Evolutionary conservation across 2,329 filamentous ascomycete genomes (phyloP).

Genomic region (Chrysoporthe deuterocubensis): DNA sequence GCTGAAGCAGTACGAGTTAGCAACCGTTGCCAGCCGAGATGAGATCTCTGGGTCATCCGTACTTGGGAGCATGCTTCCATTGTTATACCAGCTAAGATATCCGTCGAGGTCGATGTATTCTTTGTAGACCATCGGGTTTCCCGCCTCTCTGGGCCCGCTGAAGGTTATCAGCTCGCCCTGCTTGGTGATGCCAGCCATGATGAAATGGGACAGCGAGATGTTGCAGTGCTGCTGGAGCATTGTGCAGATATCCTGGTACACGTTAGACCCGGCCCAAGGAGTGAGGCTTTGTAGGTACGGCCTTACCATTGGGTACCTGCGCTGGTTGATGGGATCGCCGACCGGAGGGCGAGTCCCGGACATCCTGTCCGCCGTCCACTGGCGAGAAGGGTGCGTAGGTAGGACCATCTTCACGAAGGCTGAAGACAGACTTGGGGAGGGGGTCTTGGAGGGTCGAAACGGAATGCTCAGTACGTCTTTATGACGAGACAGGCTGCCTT

Average conservation of each 20-base stretch:
- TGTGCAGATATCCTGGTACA: constrained; percentile 51
- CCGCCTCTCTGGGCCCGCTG: constrained; percentile 44
- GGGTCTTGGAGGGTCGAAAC: not conserved
- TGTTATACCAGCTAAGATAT: constrained; percentile 27
- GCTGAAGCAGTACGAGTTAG: constrained; percentile 10
- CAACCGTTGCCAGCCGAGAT: not conserved
- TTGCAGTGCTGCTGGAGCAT: constrained; percentile 57
- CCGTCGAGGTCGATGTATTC: constrained; percentile 31
- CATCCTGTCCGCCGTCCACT: constrained; percentile 26
- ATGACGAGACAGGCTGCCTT: constrained; percentile 8
- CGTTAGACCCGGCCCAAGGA: constrained; percentile 7
- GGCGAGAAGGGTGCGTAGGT: constrained; percentile 22
- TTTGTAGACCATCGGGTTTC: constrained; percentile 32
- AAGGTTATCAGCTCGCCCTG: constrained; percentile 52
- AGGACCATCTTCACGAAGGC: constrained; percentile 22
- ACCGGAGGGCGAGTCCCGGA: constrained; percentile 20
- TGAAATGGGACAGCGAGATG: constrained; percentile 56
- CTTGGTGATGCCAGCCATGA: constrained; percentile 55
- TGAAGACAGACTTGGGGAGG: not conserved
- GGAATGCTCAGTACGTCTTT: not conserved
- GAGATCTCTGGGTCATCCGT: constrained; percentile 29
- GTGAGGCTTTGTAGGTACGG: not conserved
- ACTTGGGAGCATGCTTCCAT: constrained; percentile 25
- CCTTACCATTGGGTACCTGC: constrained; percentile 26
- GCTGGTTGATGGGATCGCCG: constrained; percentile 26